Evolutionary conservation across 164 flowering plant species (phyloP).

Genomic region (Vitis labrusca): DNA sequence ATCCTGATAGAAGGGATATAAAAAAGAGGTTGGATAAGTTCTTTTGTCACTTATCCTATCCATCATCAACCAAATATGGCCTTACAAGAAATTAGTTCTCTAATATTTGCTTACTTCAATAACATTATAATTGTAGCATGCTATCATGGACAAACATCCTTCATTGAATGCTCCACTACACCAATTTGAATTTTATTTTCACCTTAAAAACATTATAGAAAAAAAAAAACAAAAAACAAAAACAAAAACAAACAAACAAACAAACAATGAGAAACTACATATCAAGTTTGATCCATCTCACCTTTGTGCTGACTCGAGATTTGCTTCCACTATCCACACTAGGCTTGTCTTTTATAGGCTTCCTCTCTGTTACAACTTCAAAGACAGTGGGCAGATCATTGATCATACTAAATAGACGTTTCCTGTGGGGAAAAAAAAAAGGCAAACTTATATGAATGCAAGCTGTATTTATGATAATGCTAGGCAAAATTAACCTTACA

Average conservation of each 20-base stretch:
- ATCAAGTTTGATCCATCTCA: slow-evolving; percentile 12
- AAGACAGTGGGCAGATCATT: slow-evolving; percentile 87
- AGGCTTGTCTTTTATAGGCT: slow-evolving; percentile 70
- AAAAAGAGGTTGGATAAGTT: too few species aligned
- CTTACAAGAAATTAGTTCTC: too few species aligned
- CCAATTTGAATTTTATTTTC: too few species aligned
- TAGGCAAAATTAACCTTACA: background rate
- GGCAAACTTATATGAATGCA: background rate
- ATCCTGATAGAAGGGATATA: too few species aligned
- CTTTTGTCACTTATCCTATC: too few species aligned
- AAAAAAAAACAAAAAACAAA: background rate
- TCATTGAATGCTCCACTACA: too few species aligned
- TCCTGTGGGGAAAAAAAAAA: slow-evolving; percentile 42
- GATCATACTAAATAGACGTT: slow-evolving; percentile 76
- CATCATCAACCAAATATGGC: too few species aligned
- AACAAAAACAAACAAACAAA: slow-evolving; percentile 2
- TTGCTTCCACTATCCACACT: slow-evolving; percentile 77
- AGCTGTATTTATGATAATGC: too few species aligned
- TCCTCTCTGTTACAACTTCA: slow-evolving; percentile 83
- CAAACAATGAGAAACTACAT: background rate
- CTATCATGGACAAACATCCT: too few species aligned
- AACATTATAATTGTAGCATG: too few species aligned
- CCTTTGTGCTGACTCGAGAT: slow-evolving; percentile 69
- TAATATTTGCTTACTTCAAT: too few species aligned
- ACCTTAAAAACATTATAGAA: background rate